Evolutionary conservation across 768 basidiomycete species (phyloP), one percentile per base, ranked within the genome.

Genomic region (Dentipellis fragilis): DNA sequence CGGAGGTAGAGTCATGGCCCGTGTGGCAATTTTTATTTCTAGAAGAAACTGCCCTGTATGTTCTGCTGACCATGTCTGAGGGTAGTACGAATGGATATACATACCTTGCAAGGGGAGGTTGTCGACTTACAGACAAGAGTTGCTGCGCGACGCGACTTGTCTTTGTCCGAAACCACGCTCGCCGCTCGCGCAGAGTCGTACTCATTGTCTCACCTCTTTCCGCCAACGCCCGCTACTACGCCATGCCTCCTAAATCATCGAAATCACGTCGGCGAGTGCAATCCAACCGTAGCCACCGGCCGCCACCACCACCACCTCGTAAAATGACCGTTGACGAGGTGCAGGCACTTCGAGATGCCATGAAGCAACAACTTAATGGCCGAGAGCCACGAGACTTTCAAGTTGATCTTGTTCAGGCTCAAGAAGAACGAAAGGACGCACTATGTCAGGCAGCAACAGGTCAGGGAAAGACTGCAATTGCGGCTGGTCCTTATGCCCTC

Each of bases 371-470:
- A 37, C 69, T 65, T 36, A 35, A 58, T 67, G 36, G 40, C 5
- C 48, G 62, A 14, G 39, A 48, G 29, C 64, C 65, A 4, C 56
- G 58, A 0, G 19, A 29, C 0, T 71, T 70, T 52, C 74, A 74
- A 49, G 9, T 69, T 0, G 56, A 64, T 6, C 70, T 61, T 0
- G 66, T 69, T 1, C 51, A 58, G 10, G 67, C 64, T 0, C 73
- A 73, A 50, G 56, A 72, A 0, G 63, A 62, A 4, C 61, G 66
- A 0, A 56, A 60, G 2, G 71, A 74, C 58, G 65, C 65, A 1
- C 55, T 74, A 0, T 57, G 73, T 1, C 72, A 75, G 61, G 73
- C 73, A 0, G 68, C 68, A 0, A 68, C 67, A 0, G 73, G 72
- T 0, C 54, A 62, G 1, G 73, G 73, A 0, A 74, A 75, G 59